These are phyloP conservation scores for Vanilla planifolia DNA, from an alignment of 106 monocot genomes.

Conservation along the genomic window DNA sequence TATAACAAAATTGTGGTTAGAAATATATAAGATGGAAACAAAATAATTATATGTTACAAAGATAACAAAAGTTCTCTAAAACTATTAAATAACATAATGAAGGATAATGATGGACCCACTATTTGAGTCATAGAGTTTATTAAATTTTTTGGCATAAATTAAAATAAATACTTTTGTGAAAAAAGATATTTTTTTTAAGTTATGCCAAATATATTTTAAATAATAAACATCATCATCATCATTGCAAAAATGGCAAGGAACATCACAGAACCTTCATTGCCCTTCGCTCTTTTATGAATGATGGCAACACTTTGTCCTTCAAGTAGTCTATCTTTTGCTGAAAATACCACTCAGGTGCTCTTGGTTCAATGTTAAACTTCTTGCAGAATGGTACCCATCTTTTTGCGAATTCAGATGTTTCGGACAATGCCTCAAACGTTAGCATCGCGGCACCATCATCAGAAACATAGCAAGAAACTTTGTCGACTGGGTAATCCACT, in stretches of 20 bases:
- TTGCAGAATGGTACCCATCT: slow-evolving; percentile 48
- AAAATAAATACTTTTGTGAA: no score
- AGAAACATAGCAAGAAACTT: slow-evolving; percentile 44
- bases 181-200: not conserved
- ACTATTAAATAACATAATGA: no score
- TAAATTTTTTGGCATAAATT: no score
- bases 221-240: no score
- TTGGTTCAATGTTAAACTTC: slow-evolving; percentile 30
- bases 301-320: slow-evolving; percentile 5
- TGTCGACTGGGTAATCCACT: slow-evolving; percentile 40
- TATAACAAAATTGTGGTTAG: no score
- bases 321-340: slow-evolving; percentile 33
- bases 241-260: no score
- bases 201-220: not conserved
- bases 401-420: slow-evolving; percentile 41
- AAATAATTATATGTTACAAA: no score
- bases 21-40: no score
- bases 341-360: slow-evolving; percentile 44
- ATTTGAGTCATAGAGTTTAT: no score
- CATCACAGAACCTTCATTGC: slow-evolving; percentile 12
- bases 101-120: no score
- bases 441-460: slow-evolving; percentile 50
- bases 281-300: slow-evolving; percentile 4
- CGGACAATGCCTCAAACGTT: slow-evolving; percentile 43
- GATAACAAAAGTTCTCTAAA: no score